Conservation (phyloP, 2,329 filamentous ascomycete genomes). For the Fusarium sp. region DNA sequence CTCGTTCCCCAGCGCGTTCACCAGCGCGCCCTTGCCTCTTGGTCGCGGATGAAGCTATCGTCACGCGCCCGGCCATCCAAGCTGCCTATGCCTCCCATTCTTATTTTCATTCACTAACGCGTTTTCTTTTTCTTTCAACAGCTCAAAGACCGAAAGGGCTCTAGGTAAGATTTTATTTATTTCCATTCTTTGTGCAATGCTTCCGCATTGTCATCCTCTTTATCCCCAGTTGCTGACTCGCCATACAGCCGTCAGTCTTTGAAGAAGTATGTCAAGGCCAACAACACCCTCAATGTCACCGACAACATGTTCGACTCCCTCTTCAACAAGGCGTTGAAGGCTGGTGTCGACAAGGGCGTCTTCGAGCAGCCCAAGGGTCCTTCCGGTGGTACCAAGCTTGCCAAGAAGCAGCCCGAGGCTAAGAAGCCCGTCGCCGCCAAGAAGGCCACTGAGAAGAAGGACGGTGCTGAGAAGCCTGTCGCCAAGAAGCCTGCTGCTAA, state of each 20-base stretch:
- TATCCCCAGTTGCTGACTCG: conserved; percentile 25
- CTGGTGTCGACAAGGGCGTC: conserved; percentile 85
- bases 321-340: conserved; percentile 87
- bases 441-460: conserved; percentile 53
- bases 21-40: conserved; percentile 40
- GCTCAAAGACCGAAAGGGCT: conserved; percentile 73
- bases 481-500: conserved; percentile 53
- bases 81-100: conserved; percentile 23
- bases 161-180: conserved; percentile 50
- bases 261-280: conserved; percentile 70
- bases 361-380: conserved; percentile 93
- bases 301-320: conserved; percentile 74
- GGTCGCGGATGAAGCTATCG: conserved; percentile 42
- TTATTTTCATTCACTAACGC: conserved; percentile 57
- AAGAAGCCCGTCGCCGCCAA: conserved; percentile 53
- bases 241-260: conserved; percentile 65
- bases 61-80: conserved; percentile 27
- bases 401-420: conserved; percentile 73
- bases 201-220: conserved; percentile 1
- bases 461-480: conserved; percentile 46
- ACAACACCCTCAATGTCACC: conserved; percentile 61
- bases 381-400: conserved; percentile 92
- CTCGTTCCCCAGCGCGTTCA: conserved; percentile 53
- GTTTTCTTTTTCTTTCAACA: conserved; percentile 51
- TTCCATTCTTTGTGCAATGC: conserved; percentile 18